These are phyloP conservation scores for Acer saccharum DNA, from an alignment of 345 rosid genomes.

Conservation along the genomic window DNA sequence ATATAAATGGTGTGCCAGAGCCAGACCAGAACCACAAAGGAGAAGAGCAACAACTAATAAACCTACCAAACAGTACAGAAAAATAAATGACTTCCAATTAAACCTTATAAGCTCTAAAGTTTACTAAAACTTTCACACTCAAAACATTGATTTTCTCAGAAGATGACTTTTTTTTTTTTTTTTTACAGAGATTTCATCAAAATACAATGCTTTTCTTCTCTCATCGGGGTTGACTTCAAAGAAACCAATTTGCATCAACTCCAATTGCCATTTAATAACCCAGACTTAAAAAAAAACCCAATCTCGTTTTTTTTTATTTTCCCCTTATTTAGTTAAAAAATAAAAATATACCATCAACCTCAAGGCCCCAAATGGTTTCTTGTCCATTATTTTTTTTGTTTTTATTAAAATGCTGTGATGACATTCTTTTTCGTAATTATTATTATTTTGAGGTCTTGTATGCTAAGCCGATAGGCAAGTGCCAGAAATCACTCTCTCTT, in stretches of 20 bases:
- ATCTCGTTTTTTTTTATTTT: neutral
- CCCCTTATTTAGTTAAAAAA: neutral
- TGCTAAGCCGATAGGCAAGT: slow-evolving; percentile 10
- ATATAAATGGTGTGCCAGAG: slow-evolving; percentile 28
- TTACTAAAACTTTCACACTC: neutral
- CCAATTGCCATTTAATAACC: slow-evolving; percentile 27
- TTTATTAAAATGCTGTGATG: too few species aligned
- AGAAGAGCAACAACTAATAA: slow-evolving; percentile 16
- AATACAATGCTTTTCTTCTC: slow-evolving; percentile 11
- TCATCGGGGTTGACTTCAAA: slow-evolving; percentile 34
- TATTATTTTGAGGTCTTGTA: neutral
- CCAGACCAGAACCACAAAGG: slow-evolving; percentile 23
- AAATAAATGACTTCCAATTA: slow-evolving; percentile 21
- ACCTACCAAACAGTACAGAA: slow-evolving; percentile 20
- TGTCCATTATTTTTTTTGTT: too few species aligned
- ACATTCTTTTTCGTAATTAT: too few species aligned
- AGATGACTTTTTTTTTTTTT: neutral
- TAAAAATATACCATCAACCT: neutral
- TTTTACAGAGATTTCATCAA: slow-evolving; percentile 16
- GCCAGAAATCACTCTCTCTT: neutral
- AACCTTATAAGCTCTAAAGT: neutral
- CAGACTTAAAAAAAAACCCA: neutral
- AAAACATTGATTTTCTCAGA: neutral
- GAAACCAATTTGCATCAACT: slow-evolving; percentile 21
- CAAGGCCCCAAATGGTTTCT: too few species aligned